These are phyloP conservation scores for Cucumis sativus DNA, from an alignment of 306 rosid species.

Conservation along the genomic window Cucumber_9930_V3 NC_026657.2:6045001-6045500, in stretches of 20 bases:
- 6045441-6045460: no score
- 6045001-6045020: neutral
- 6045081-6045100: no score
- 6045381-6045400: slow-evolving; percentile 85
- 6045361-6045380: slow-evolving; percentile 74
- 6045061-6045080: no score
- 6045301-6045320: slow-evolving; percentile 67
- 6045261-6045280: slow-evolving; percentile 69
- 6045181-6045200: neutral
- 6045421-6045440: no score
- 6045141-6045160: neutral
- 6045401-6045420: slow-evolving; percentile 8
- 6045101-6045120: no score
- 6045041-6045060: no score
- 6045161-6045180: neutral
- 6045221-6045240: slow-evolving; percentile 40
- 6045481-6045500: no score
- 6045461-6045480: no score
- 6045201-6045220: neutral
- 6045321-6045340: slow-evolving; percentile 72
- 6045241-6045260: slow-evolving; percentile 34
- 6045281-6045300: slow-evolving; percentile 85
- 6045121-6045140: neutral
- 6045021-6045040: neutral
- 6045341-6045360: slow-evolving; percentile 32